These are phyloP conservation scores for Turnera subulata DNA, from an alignment of 345 rosid genomes.

Conservation along the genomic window DNA sequence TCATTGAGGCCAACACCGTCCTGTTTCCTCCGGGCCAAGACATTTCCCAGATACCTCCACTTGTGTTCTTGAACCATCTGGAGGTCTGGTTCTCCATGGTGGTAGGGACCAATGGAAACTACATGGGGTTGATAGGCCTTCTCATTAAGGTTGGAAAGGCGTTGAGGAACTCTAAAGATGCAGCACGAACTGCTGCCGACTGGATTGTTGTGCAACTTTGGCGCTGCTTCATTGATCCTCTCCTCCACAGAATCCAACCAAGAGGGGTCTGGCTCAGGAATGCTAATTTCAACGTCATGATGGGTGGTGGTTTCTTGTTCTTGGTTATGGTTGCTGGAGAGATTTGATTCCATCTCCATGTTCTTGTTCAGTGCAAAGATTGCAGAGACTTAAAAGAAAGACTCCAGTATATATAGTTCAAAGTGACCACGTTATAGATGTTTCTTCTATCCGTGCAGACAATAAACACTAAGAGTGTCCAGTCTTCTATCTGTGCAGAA, in stretches of 20 bases:
- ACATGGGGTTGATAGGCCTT: conserved; percentile 41
- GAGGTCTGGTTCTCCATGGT: conserved; percentile 31
- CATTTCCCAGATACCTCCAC: conserved; percentile 2
- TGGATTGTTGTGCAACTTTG: conserved; percentile 24
- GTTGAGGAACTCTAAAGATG: conserved; percentile 48
- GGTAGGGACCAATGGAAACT: conserved; percentile 47
- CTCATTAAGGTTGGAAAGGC: conserved; percentile 23
- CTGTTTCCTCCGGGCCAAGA: neutral
- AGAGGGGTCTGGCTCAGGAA: neutral
- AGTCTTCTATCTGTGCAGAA: too few species aligned
- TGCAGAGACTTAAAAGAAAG: too few species aligned
- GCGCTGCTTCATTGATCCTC: conserved; percentile 15
- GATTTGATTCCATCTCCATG: conserved; percentile 5
- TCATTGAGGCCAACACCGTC: neutral
- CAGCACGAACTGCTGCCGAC: conserved; percentile 36
- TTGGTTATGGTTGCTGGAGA: neutral
- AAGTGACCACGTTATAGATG: too few species aligned
- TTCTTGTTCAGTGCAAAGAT: too few species aligned
- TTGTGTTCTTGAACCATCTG: conserved; percentile 50
- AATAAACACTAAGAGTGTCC: too few species aligned
- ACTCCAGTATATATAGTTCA: too few species aligned
- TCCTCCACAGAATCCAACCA: conserved; percentile 15
- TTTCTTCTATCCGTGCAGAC: too few species aligned
- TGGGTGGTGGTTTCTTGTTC: neutral
- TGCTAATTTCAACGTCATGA: neutral